Base-by-base conservation (phyloP, 306 rosid species). In the Corylus americana region DNA sequence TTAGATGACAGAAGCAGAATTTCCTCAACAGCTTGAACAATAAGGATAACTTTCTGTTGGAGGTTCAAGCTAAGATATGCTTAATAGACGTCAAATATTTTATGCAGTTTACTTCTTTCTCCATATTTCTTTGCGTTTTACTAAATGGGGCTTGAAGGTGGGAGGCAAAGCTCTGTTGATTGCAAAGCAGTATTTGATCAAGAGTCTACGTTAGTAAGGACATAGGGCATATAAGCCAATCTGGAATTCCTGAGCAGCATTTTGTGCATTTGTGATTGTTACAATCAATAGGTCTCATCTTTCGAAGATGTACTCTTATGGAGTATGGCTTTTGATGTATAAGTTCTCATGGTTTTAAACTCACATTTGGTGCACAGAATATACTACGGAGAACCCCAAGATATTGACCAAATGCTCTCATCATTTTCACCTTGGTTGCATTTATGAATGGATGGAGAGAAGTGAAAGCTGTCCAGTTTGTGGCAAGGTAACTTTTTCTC, bases 361-460 rank as follows among this genome's bases (percentile, higher is more conserved):
- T 70, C 73, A 58, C 58, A 22, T 82, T 73, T 58, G 75, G 25
- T 59, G 70, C 80, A 83, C 93, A 95, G 98, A 95, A 79, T 95
- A 95, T 83, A 87, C 96, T 22, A 74, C 83, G 37, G 98, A 95
- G 87, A 92, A 95, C 79, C 98, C 98, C 22, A 95, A 90, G 91
- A 95, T 95, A 90, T 53, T 87, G 90, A 95, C 97, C 59, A 90
- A 95, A 79, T 95, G 98, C 86, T 83, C 86, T 72, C 98, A 95
- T 84, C 98, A 95, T 88, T 95, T 91, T 85, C 98, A 95, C 90
- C 98, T 95, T 63, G 97, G 97, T 80, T 95, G 98, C 91, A 95
- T 95, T 80, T 95, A 92, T 78, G 98, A 95, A 78, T 95, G 98
- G 98, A 95, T 92, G 98, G 98, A 95, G 87, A 91, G 98, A 91